Evolutionary conservation across 768 basidiomycete species (phyloP).

Genomic region (Tulasnella sp.): DNA sequence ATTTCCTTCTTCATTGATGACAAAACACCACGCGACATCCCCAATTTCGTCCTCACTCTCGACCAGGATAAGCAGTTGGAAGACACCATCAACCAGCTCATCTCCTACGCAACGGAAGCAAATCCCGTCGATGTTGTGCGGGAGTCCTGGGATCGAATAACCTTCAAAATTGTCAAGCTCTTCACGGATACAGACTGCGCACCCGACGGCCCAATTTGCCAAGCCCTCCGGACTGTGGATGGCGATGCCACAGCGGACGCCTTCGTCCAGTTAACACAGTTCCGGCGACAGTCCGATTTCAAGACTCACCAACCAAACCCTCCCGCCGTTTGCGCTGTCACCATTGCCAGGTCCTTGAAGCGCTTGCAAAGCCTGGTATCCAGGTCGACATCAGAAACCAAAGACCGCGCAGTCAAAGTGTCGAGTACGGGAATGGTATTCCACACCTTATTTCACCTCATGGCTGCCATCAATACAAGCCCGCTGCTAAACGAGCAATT

Average conservation of each 20-base stretch:
- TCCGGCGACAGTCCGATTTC: slow-evolving; percentile 49
- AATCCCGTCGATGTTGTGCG: slow-evolving; percentile 32
- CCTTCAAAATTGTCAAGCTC: slow-evolving; percentile 55
- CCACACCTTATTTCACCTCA: slow-evolving; percentile 70
- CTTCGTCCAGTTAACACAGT: slow-evolving; percentile 52
- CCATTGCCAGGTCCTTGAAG: slow-evolving; percentile 51
- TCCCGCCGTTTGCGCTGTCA: slow-evolving; percentile 51
- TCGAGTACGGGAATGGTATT: slow-evolving; percentile 48
- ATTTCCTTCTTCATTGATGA: slow-evolving; percentile 49
- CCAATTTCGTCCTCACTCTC: not conserved
- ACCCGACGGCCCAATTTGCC: slow-evolving; percentile 47
- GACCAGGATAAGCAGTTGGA: slow-evolving; percentile 8
- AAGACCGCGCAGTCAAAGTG: not conserved
- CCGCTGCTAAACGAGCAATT: slow-evolving; percentile 81
- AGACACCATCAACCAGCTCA: not conserved
- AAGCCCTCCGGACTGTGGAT: slow-evolving; percentile 43
- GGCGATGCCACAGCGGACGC: slow-evolving; percentile 41
- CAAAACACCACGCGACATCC: slow-evolving; percentile 12
- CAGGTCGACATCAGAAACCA: slow-evolving; percentile 47
- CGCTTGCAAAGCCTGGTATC: slow-evolving; percentile 53
- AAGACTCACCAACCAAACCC: slow-evolving; percentile 60
- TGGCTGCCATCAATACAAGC: slow-evolving; percentile 58
- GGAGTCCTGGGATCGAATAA: slow-evolving; percentile 53
- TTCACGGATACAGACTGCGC: slow-evolving; percentile 66
- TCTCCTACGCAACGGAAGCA: not conserved